Percentiles rank a stretch among this genome's conserved stretches.
These are phyloP conservation scores for Candida rishiriensis DNA, from an alignment of 805 yeast species.

Conservation along the genomic window DNA sequence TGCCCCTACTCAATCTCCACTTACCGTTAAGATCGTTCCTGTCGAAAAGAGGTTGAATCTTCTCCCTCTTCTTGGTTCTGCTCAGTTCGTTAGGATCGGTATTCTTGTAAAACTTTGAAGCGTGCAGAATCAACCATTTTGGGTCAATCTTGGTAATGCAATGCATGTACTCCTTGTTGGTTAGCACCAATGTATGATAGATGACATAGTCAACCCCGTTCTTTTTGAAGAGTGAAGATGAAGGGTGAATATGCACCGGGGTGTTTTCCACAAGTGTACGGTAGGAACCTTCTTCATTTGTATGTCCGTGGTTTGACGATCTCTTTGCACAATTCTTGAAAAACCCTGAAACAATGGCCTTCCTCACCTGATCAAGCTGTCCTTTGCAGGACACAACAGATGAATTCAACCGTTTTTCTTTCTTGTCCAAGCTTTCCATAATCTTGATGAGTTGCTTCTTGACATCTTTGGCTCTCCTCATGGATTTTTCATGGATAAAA, in stretches of 20 bases:
- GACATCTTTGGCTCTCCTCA: constrained; percentile 76
- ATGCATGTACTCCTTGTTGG: constrained; percentile 89
- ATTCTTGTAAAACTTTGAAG: constrained; percentile 69
- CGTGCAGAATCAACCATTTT: constrained; percentile 65
- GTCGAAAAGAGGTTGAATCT: constrained; percentile 70
- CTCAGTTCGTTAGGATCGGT: constrained; percentile 48
- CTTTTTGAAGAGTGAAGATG: constrained; percentile 60
- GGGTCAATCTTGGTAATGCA: constrained; percentile 81
- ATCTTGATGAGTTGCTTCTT: constrained; percentile 61
- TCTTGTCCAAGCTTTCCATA: constrained; percentile 41
- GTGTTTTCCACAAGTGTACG: constrained; percentile 62
- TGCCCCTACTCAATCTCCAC: constrained; percentile 66
- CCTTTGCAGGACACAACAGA: constrained; percentile 44
- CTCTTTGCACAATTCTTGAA: constrained; percentile 64
- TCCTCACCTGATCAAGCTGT: constrained; percentile 52
- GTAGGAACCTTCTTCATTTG: constrained; percentile 43
- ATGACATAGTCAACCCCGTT: constrained; percentile 67
- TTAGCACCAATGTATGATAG: constrained; percentile 75
- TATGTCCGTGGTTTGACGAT: constrained; percentile 37
- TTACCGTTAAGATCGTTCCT: constrained; percentile 56
- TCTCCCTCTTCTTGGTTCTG: constrained; percentile 52
- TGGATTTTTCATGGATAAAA: constrained; percentile 73
- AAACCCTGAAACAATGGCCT: constrained; percentile 63
- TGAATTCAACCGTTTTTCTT: constrained; percentile 18
- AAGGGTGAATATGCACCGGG: constrained; percentile 82